phyloP scores from a whole-genome alignment of 2,329 filamentous ascomycete species.

The Didymella arachidicola region DNA sequence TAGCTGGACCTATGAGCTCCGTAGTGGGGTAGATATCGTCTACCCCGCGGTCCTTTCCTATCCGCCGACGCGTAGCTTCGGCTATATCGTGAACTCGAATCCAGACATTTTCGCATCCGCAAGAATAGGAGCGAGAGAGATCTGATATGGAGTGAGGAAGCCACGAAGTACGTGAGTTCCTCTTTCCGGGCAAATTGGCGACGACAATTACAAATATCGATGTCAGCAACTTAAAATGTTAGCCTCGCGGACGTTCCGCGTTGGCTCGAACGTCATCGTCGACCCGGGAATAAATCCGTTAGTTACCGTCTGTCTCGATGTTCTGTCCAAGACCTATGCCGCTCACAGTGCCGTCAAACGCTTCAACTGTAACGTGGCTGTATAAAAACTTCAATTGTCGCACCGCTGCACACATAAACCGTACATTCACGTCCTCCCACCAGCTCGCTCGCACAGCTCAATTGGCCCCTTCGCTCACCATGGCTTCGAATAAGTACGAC shows the following conservation, averaged over 20 bases:
- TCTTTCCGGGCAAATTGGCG: not conserved
- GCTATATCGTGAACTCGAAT: slow-evolving; percentile 2
- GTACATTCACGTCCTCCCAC: not conserved
- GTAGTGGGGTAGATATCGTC: slow-evolving; percentile 33
- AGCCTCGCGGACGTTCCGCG: slow-evolving; percentile 16
- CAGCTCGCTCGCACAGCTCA: not conserved
- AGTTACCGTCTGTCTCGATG: slow-evolving; percentile 20
- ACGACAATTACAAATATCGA: not conserved
- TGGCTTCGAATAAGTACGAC: slow-evolving; percentile 46
- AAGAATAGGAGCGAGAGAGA: not conserved
- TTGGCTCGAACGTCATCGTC: slow-evolving; percentile 1
- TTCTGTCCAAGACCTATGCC: slow-evolving; percentile 4
- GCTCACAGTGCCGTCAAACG: slow-evolving; percentile 2
- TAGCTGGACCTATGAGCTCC: slow-evolving; percentile 8
- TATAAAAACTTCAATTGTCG: slow-evolving; percentile 11
- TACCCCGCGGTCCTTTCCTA: slow-evolving; percentile 17
- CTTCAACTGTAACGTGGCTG: not conserved
- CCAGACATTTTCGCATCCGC: not conserved
- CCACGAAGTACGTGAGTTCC: not conserved
- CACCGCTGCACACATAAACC: not conserved
- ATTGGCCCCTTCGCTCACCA: slow-evolving; percentile 1
- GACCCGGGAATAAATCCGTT: slow-evolving; percentile 31
- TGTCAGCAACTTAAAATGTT: slow-evolving; percentile 2
- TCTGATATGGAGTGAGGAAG: not conserved
- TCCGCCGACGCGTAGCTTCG: slow-evolving; percentile 15